Evolutionary conservation across 331 rosid species (phyloP), one percentile per base, ranked within the genome.

Genomic region (Malus hybrid): DNA sequence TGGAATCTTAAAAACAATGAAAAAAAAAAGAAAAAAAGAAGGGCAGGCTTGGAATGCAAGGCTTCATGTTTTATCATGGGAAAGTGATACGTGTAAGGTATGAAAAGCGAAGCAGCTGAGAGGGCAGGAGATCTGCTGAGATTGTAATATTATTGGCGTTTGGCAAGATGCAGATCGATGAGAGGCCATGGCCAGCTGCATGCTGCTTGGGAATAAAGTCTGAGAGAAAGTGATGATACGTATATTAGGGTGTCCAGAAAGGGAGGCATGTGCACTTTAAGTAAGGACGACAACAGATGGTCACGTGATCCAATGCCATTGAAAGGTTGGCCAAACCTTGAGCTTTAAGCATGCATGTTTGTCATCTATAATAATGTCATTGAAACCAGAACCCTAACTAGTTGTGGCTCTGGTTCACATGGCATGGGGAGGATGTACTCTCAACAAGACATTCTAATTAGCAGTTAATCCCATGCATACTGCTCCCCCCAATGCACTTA

Each of bases 251-350:
- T 18, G 52, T 60, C 55, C 64, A 77, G 70, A 72, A 77, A 74
- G 80, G 55, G 62, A 33, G 69, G 83, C 88, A 80, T 75, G 85
- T 86, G 83, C 84, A 73, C 73, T 77, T 81, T 73, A 86, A 90
- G 93, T 81, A 80, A 89, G 77, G 86, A 61, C 74, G 27, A 78
- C 31, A 72, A 62, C 59, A 57, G 52, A 61, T 42, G 55, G 66
- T 76, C 86, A 83, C 86, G 79, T 81, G 95, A 86, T 90, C 88
- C 83, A 77, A 90, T 57, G 54, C 44, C 73, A 68, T 65, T 14
- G 68, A 59, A 77, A 79, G 46, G 73, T 76, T 70, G 76, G 69
- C 67, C 39, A 61, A 61, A 59, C 69, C 85, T 84, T 84, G 11
- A 54, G 61, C 36, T 75, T 79, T 44, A 85, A 79, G 46, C 46